phyloP scores from a whole-genome alignment of 2,329 filamentous ascomycete species.

The Bertia moriformis region DNA sequence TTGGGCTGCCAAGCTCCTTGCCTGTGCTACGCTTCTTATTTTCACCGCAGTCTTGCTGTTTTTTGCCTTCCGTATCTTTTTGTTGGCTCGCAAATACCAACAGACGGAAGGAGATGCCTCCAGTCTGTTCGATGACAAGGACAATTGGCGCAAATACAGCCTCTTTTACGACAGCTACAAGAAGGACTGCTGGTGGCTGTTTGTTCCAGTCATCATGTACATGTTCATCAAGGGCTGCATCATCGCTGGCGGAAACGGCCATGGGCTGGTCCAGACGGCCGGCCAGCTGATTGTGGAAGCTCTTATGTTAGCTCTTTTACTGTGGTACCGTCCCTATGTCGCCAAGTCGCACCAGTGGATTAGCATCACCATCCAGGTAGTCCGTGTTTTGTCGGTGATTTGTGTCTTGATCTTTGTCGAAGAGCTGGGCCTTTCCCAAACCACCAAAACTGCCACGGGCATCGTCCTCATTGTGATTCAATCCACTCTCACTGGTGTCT shows the following conservation, averaged over 20 bases:
- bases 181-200: constrained; percentile 92
- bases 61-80: constrained; percentile 74
- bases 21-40: constrained; percentile 62
- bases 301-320: constrained; percentile 61
- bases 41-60: constrained; percentile 73
- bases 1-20: constrained; percentile 76
- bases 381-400: constrained; percentile 73
- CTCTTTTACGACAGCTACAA: constrained; percentile 95
- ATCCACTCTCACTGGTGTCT: constrained; percentile 63
- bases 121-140: constrained; percentile 74
- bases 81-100: constrained; percentile 60
- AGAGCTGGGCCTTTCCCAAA: constrained; percentile 76
- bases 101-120: constrained; percentile 57
- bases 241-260: constrained; percentile 71
- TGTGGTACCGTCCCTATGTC: constrained; percentile 78
- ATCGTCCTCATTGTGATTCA: constrained; percentile 90
- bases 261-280: constrained; percentile 68
- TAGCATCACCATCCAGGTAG: constrained; percentile 80
- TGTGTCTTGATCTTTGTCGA: constrained; percentile 91
- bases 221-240: constrained; percentile 79
- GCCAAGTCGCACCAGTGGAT: constrained; percentile 80
- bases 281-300: constrained; percentile 71
- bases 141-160: constrained; percentile 87
- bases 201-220: constrained; percentile 78
- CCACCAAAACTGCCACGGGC: constrained; percentile 85